Conservation (phyloP, 441 rosid genomes). For the Flueggea neowawraea region DNA sequence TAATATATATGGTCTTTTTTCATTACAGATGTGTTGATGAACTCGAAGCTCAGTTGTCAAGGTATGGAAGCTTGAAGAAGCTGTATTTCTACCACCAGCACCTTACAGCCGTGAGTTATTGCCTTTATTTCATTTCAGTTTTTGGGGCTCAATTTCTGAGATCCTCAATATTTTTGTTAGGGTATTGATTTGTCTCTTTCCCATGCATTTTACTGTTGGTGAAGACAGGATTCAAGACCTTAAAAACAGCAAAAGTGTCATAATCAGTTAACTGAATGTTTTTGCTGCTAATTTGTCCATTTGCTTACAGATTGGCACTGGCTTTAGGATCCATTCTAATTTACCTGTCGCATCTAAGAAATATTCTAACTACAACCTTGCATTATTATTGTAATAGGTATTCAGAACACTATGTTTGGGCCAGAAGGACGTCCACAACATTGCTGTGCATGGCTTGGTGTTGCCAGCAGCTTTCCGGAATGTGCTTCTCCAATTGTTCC, state of each 20-base stretch:
- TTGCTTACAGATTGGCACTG: not conserved
- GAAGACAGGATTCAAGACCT: too few relatives aligned
- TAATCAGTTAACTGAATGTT: too few relatives aligned
- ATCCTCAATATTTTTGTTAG: not conserved
- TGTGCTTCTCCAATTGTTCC: constrained; percentile 96
- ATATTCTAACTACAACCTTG: constrained; percentile 20
- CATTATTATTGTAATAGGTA: constrained; percentile 52
- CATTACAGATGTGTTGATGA: constrained; percentile 93
- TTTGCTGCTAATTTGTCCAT: not conserved
- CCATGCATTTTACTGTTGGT: too few relatives aligned
- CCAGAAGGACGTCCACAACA: constrained; percentile 99
- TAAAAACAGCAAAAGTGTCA: too few relatives aligned
- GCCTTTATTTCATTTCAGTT: constrained; percentile 6
- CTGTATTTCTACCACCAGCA: constrained; percentile 96
- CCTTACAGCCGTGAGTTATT: constrained; percentile 79
- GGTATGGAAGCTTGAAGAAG: constrained; percentile 94
- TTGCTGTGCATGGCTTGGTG: constrained; percentile 99
- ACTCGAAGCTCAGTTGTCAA: constrained; percentile 86
- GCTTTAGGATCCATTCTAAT: not conserved
- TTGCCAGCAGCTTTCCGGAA: constrained; percentile 98
- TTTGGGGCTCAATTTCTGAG: constrained; percentile 4
- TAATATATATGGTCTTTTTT: constrained; percentile 14
- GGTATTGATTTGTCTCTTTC: not conserved
- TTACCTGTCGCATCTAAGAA: constrained; percentile 9
- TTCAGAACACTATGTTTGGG: constrained; percentile 99